These are phyloP conservation scores for Yarrowia divulgata DNA, from an alignment of 805 yeast genomes.

Conservation along the genomic window DNA sequence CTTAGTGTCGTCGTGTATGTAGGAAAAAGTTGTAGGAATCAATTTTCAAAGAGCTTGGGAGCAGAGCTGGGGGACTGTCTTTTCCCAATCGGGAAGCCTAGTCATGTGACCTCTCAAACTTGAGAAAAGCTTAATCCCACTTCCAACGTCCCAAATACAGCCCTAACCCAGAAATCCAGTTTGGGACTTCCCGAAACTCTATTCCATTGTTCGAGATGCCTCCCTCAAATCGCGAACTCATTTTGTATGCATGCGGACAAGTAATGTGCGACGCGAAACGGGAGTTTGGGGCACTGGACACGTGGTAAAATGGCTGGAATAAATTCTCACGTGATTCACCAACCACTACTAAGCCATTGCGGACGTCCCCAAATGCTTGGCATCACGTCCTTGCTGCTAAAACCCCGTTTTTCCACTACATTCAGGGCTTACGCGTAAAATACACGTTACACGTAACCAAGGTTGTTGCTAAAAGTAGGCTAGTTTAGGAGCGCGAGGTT, in stretches of 20 bases:
- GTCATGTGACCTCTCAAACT: conserved; percentile 39
- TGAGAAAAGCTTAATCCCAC: not conserved
- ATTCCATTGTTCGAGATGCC: not conserved
- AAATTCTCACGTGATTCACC: no score
- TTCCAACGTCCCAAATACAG: not conserved
- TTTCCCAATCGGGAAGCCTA: conserved; percentile 10
- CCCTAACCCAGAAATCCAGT: not conserved
- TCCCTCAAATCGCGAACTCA: not conserved
- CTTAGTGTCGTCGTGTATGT: conserved; percentile 40
- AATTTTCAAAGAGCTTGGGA: conserved; percentile 39
- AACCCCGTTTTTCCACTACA: no score
- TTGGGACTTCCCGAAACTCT: not conserved
- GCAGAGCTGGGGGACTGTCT: conserved; percentile 27
- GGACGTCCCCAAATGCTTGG: no score
- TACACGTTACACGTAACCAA: conserved; percentile 22
- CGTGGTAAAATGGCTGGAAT: no score
- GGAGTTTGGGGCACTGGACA: no score
- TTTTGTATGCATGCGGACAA: conserved; percentile 18
- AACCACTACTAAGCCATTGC: no score
- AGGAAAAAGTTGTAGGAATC: conserved; percentile 39
- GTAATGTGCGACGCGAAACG: conserved; percentile 4
- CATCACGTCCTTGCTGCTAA: no score
- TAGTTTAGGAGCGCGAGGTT: not conserved
- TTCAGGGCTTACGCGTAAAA: not conserved
- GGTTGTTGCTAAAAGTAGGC: not conserved